Evolutionary conservation across 129 eudicot species (phyloP).

Genomic region (Escallonia rubra): DNA sequence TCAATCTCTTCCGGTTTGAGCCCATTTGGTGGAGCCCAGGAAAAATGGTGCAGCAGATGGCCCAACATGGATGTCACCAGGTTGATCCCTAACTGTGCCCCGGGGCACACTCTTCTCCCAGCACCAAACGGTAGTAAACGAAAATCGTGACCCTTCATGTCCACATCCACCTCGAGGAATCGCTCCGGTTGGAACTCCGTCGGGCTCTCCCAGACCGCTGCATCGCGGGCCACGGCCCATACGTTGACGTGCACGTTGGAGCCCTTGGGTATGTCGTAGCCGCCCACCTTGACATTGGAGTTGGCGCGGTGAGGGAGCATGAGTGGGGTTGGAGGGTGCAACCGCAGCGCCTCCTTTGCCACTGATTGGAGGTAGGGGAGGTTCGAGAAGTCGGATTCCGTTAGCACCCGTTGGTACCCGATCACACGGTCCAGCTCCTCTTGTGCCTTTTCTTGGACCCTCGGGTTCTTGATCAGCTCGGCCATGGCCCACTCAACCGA

Average conservation of each 20-base stretch:
- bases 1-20: slow-evolving; percentile 52
- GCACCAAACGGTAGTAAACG: slow-evolving; percentile 75
- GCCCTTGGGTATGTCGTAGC: slow-evolving; percentile 73
- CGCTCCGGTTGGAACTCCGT: slow-evolving; percentile 62
- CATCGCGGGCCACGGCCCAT: slow-evolving; percentile 80
- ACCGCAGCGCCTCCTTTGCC: slow-evolving; percentile 62
- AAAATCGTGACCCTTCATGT: slow-evolving; percentile 84
- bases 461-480: slow-evolving; percentile 67
- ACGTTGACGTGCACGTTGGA: slow-evolving; percentile 62
- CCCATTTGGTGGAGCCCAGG: slow-evolving; percentile 55
- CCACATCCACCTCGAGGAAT: slow-evolving; percentile 66
- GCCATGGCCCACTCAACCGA: slow-evolving; percentile 90
- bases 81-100: slow-evolving; percentile 62
- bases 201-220: slow-evolving; percentile 47
- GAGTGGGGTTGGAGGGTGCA: slow-evolving; percentile 87
- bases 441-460: slow-evolving; percentile 70
- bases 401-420: slow-evolving; percentile 54
- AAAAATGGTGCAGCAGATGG: slow-evolving; percentile 61
- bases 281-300: slow-evolving; percentile 58
- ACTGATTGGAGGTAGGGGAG: slow-evolving; percentile 66
- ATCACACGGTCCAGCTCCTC: slow-evolving; percentile 58
- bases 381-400: slow-evolving; percentile 53
- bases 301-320: slow-evolving; percentile 73
- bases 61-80: slow-evolving; percentile 68
- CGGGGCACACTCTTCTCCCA: slow-evolving; percentile 70